Evolutionary conservation across 1,139 yeast genomes (phyloP).

Genomic region (Zhuliangozyma parablackwelliae): DNA sequence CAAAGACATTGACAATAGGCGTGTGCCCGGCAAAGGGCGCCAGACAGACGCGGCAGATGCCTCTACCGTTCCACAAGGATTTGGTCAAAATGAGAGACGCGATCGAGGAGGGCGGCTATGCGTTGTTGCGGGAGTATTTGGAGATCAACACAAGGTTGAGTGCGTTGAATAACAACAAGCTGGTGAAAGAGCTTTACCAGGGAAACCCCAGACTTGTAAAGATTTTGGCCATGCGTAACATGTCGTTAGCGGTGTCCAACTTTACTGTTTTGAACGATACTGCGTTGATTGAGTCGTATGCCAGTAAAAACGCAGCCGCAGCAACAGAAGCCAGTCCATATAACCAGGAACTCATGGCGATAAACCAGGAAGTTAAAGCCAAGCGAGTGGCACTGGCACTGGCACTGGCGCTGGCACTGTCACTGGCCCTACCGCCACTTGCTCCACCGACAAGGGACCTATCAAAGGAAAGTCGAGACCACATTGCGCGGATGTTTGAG

Average conservation of each 20-base stretch:
- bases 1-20: conserved; percentile 48
- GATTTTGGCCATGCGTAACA: conserved; percentile 46
- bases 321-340: too few species aligned
- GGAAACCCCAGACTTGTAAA: conserved; percentile 18
- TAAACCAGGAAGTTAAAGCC: conserved; percentile 5
- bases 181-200: conserved; percentile 29
- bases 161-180: conserved; percentile 27
- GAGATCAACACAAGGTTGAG: conserved; percentile 21
- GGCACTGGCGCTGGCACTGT: too few species aligned
- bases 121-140: conserved; percentile 27
- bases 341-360: conserved; percentile 8
- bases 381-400: too few species aligned
- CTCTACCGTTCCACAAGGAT: conserved; percentile 37
- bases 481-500: conserved; percentile 14
- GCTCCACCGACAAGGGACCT: conserved; percentile 1
- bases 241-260: conserved; percentile 50
- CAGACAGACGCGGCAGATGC: conserved; percentile 43
- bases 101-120: conserved; percentile 27
- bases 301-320: conserved; percentile 13
- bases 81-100: conserved; percentile 32
- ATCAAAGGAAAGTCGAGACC: conserved; percentile 11
- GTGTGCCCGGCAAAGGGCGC: conserved; percentile 17
- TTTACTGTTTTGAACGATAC: conserved; percentile 43
- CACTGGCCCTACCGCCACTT: background rate
- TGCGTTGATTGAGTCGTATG: conserved; percentile 49